A percentile compares a stretch with the other conserved stretches of the same genome.
These are phyloP conservation scores for Coprinellus micaceus DNA, from an alignment of 768 basidiomycete genomes.

Conservation along the genomic window DNA sequence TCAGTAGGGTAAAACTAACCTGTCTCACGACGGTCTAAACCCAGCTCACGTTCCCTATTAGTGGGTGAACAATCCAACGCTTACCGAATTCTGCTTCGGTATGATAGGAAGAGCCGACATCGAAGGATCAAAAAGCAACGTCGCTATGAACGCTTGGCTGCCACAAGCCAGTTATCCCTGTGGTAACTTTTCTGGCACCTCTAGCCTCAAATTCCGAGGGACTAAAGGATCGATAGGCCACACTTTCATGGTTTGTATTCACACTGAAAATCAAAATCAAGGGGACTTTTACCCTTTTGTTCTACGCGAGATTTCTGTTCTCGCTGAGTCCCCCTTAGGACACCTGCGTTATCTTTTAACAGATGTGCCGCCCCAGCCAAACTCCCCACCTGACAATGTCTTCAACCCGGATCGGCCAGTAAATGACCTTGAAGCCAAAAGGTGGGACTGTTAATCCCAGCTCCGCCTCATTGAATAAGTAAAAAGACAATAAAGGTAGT, in stretches of 20 bases:
- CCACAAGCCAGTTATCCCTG: conserved; percentile 79
- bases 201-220: conserved; percentile 75
- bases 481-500: conserved; percentile 79
- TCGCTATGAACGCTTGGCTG: too few relatives aligned
- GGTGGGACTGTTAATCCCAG: conserved; percentile 65
- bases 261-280: conserved; percentile 82
- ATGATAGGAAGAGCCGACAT: too few relatives aligned
- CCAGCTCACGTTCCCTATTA: too few relatives aligned
- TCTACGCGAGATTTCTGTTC: conserved; percentile 80
- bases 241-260: conserved; percentile 81
- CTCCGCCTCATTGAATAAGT: conserved; percentile 76
- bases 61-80: too few relatives aligned
- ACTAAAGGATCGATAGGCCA: conserved; percentile 83
- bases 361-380: conserved; percentile 81
- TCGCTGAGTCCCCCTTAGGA: conserved; percentile 76
- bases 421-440: conserved; percentile 69
- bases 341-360: conserved; percentile 78
- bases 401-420: conserved; percentile 65
- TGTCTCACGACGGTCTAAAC: too few relatives aligned
- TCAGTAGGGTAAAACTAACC: too few relatives aligned
- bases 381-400: conserved; percentile 81
- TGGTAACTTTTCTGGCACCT: conserved; percentile 80
- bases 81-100: too few relatives aligned
- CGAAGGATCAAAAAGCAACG: too few relatives aligned
- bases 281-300: conserved; percentile 77